phyloP scores from a whole-genome alignment of 176 grass and related monocot species.

The Melocanna baccifera region DNA sequence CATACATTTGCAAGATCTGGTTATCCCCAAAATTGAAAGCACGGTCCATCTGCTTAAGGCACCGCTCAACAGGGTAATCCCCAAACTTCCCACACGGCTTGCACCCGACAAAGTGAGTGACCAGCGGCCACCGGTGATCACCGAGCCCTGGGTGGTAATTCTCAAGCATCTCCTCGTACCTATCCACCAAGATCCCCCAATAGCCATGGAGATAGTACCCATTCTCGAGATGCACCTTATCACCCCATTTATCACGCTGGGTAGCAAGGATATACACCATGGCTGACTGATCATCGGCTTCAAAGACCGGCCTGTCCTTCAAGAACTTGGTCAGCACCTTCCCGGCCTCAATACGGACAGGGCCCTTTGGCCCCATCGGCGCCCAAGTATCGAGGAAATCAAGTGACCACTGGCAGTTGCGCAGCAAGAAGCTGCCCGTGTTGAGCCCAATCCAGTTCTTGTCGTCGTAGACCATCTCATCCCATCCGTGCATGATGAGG shows the following conservation, averaged over 20 bases:
- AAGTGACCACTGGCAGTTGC: conserved; percentile 97
- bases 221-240: conserved; percentile 93
- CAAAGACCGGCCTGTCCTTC: conserved; percentile 96
- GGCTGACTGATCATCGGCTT: conserved; percentile 97
- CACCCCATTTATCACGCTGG: conserved; percentile 71
- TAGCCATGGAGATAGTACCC: conserved; percentile 97
- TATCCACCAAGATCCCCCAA: conserved; percentile 92
- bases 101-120: conserved; percentile 98
- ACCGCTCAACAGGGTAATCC: conserved; percentile 91
- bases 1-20: conserved; percentile 98
- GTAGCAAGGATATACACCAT: conserved; percentile 97
- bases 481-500: conserved; percentile 86
- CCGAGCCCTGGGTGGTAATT: conserved; percentile 95
- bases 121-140: conserved; percentile 91
- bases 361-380: conserved; percentile 97
- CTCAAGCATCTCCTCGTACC: conserved; percentile 98
- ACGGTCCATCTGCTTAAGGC: conserved; percentile 98
- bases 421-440: conserved; percentile 88
- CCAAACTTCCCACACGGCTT: conserved; percentile 96
- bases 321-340: conserved; percentile 75
- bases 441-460: conserved; percentile 99
- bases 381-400: conserved; percentile 94
- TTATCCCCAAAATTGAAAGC: conserved; percentile 98
- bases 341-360: conserved; percentile 72
- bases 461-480: conserved; percentile 97